phyloP scores from a whole-genome alignment of 768 basidiomycete genomes.

The Macrolepiota albuminosa region DNA sequence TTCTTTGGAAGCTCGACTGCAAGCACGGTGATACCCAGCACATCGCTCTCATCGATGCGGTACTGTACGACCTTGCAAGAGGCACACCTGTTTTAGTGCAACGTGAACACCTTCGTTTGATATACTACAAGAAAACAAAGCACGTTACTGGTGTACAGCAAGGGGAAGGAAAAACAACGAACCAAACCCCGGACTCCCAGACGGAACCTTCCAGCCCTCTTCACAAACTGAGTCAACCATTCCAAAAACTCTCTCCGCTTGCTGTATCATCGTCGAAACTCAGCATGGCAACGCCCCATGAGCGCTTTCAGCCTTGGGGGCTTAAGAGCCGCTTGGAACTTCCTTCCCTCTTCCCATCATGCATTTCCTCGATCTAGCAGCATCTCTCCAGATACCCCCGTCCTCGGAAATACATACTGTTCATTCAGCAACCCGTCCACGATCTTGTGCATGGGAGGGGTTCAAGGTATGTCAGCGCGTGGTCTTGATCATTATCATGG shows the following conservation, averaged over 20 bases:
- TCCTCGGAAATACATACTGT: conserved; percentile 71
- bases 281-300: conserved; percentile 78
- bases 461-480: conserved; percentile 40
- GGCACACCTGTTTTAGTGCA: conserved; percentile 61
- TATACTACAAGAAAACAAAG: conserved; percentile 29
- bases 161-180: background rate
- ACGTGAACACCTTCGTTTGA: conserved; percentile 73
- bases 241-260: conserved; percentile 96
- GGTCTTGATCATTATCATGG: background rate
- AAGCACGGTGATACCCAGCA: no score
- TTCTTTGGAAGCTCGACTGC: no score
- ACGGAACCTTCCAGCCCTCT: conserved; percentile 35
- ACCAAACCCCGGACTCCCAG: conserved; percentile 23
- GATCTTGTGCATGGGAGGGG: conserved; percentile 66
- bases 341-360: conserved; percentile 26
- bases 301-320: conserved; percentile 77
- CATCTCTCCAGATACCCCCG: conserved; percentile 14
- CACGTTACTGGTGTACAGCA: background rate
- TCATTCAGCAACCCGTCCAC: conserved; percentile 92
- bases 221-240: conserved; percentile 69
- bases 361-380: conserved; percentile 26
- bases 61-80: no score
- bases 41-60: no score
- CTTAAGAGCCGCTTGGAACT: conserved; percentile 81
- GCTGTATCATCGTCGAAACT: conserved; percentile 97